phyloP scores from a whole-genome alignment of 352 stramenopile species.

The Sclerospora graminicola region DNA sequence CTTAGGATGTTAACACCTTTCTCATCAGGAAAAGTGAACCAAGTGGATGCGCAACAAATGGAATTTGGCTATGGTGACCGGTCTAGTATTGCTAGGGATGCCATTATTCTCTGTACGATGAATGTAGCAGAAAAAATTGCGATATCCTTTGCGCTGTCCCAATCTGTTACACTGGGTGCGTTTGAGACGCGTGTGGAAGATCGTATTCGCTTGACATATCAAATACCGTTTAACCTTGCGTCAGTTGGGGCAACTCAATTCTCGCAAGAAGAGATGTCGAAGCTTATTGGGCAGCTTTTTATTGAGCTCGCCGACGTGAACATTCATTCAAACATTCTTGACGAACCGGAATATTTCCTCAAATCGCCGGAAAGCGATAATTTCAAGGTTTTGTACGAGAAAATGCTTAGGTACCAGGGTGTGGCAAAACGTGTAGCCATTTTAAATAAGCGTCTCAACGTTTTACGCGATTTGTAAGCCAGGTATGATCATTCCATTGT shows the following conservation, averaged over 20 bases:
- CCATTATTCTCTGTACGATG: slow-evolving; percentile 59
- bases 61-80: slow-evolving; percentile 38
- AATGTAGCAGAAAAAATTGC: slow-evolving; percentile 83
- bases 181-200: slow-evolving; percentile 86
- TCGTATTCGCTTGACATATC: slow-evolving; percentile 70
- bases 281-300: slow-evolving; percentile 86
- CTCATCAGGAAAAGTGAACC: slow-evolving; percentile 28
- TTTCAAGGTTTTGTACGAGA: slow-evolving; percentile 87
- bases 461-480: slow-evolving; percentile 84
- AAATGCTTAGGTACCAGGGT: slow-evolving; percentile 88
- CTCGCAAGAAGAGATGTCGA: slow-evolving; percentile 84
- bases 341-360: slow-evolving; percentile 86
- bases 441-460: slow-evolving; percentile 90
- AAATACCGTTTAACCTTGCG: slow-evolving; percentile 83
- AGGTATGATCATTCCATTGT: neutral
- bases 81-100: slow-evolving; percentile 66
- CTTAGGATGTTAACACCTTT: slow-evolving; percentile 47
- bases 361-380: slow-evolving; percentile 80
- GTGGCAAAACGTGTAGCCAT: slow-evolving; percentile 86
- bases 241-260: slow-evolving; percentile 82
- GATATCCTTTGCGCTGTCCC: slow-evolving; percentile 87
- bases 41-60: slow-evolving; percentile 58
- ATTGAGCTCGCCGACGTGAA: slow-evolving; percentile 87
- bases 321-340: slow-evolving; percentile 89
- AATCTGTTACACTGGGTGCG: slow-evolving; percentile 87